Evolutionary conservation across 805 yeast genomes (phyloP).

Genomic region (Citeromyces nyonsensis): DNA sequence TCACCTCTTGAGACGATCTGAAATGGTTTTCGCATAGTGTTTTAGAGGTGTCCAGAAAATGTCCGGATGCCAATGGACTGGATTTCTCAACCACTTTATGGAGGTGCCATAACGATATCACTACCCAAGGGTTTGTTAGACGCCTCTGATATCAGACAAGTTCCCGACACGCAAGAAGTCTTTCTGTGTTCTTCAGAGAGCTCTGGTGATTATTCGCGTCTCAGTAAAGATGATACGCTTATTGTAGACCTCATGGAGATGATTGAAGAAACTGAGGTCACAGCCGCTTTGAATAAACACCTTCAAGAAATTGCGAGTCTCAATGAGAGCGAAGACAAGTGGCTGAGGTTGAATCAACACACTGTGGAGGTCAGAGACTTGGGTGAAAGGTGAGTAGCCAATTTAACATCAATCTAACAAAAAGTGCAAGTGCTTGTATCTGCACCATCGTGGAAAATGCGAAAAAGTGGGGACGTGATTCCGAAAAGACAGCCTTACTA

Average conservation of each 20-base stretch:
- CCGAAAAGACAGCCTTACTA: constrained; percentile 19
- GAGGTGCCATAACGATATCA: constrained; percentile 60
- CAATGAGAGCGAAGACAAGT: constrained; percentile 17
- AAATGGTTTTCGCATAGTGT: no score
- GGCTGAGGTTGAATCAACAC: constrained; percentile 15
- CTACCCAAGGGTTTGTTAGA: constrained; percentile 55
- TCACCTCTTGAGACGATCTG: no score
- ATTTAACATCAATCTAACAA: neutral
- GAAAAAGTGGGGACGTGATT: constrained; percentile 34
- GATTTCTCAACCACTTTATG: constrained; percentile 29
- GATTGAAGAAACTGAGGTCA: constrained; percentile 19
- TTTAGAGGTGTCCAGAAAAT: no score
- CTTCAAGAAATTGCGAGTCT: constrained; percentile 34
- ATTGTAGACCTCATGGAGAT: constrained; percentile 52
- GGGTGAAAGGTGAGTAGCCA: constrained; percentile 1
- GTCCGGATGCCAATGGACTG: no score
- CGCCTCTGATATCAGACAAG: constrained; percentile 63
- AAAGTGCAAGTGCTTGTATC: constrained; percentile 12
- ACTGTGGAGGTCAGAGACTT: constrained; percentile 3
- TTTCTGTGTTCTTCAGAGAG: constrained; percentile 30
- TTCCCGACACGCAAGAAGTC: constrained; percentile 93
- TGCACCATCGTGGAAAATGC: constrained; percentile 25
- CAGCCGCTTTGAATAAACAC: constrained; percentile 34
- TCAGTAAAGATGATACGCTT: constrained; percentile 32
- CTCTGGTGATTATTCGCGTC: constrained; percentile 8